A percentile compares a stretch with the other conserved stretches of the same genome.
These are phyloP conservation scores for Gleditsia sinensis DNA, from an alignment of 306 rosid genomes.

Conservation along the genomic window DNA sequence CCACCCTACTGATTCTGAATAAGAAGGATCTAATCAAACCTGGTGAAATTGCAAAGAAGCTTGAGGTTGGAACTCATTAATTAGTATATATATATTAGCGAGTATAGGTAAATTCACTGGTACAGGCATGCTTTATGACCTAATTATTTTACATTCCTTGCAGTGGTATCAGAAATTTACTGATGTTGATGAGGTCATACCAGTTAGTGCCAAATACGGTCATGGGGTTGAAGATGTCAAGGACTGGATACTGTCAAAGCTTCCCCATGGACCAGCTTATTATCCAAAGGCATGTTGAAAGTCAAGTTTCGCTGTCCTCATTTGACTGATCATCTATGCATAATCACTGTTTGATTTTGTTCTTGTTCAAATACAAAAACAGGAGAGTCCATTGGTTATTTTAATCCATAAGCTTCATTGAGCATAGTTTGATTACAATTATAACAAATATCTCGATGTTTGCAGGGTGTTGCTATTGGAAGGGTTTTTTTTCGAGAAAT, in stretches of 20 bases:
- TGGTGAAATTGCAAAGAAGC: constrained; percentile 95
- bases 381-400: not conserved
- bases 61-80: constrained; percentile 66
- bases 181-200: constrained; percentile 88
- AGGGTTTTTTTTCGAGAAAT: not conserved
- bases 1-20: constrained; percentile 78
- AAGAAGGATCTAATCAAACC: constrained; percentile 95
- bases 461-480: not conserved
- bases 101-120: constrained; percentile 19
- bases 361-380: constrained; percentile 10
- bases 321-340: constrained; percentile 14
- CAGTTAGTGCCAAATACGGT: constrained; percentile 96
- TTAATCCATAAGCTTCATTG: not conserved
- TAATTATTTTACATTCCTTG: constrained; percentile 37
- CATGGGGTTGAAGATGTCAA: constrained; percentile 92
- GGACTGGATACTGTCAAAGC: constrained; percentile 92
- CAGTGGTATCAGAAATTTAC: constrained; percentile 96
- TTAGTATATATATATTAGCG: constrained; percentile 41
- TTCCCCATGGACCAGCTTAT: constrained; percentile 88
- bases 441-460: not conserved
- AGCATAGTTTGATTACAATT: not conserved
- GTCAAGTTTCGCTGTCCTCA: constrained; percentile 11
- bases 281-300: constrained; percentile 79
- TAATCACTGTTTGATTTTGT: constrained; percentile 19
- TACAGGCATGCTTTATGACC: constrained; percentile 24